Evolutionary conservation across 2,329 filamentous ascomycete genomes (phyloP).

Genomic region (Dendrostoma leiphaemia): DNA sequence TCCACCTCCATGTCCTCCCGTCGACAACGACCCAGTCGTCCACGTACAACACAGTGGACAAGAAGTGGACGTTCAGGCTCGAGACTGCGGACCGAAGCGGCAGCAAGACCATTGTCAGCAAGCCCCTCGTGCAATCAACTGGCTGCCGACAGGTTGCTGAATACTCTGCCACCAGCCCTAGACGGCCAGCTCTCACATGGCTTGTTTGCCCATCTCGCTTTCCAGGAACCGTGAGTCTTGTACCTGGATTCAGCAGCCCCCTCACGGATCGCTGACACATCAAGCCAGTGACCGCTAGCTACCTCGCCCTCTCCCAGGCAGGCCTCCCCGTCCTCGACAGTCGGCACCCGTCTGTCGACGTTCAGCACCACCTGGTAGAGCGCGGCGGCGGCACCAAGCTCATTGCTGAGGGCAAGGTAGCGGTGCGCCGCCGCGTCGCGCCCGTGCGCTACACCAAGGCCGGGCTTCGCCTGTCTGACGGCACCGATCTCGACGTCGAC

Average conservation of each 20-base stretch:
- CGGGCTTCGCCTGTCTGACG: constrained; percentile 33
- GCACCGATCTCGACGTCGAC: constrained; percentile 31
- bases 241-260: neutral
- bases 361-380: constrained; percentile 32
- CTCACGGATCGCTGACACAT: too few species aligned
- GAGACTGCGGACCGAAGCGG: constrained; percentile 21
- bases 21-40: constrained; percentile 35
- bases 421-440: constrained; percentile 27
- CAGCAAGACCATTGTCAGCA: constrained; percentile 29
- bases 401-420: constrained; percentile 31
- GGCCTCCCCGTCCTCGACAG: constrained; percentile 29
- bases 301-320: neutral
- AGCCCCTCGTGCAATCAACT: constrained; percentile 36
- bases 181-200: constrained; percentile 22
- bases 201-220: constrained; percentile 25
- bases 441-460: constrained; percentile 30
- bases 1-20: constrained; percentile 46
- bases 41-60: constrained; percentile 33
- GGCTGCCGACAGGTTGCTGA: constrained; percentile 22
- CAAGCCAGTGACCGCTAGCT: neutral
- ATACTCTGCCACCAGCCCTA: constrained; percentile 23
- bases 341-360: constrained; percentile 22
- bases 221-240: constrained; percentile 24
- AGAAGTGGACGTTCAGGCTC: constrained; percentile 36
- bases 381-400: constrained; percentile 32